Evolutionary conservation across 2,329 filamentous ascomycete species (phyloP).

Genomic region (Hypoxylon sp.): DNA sequence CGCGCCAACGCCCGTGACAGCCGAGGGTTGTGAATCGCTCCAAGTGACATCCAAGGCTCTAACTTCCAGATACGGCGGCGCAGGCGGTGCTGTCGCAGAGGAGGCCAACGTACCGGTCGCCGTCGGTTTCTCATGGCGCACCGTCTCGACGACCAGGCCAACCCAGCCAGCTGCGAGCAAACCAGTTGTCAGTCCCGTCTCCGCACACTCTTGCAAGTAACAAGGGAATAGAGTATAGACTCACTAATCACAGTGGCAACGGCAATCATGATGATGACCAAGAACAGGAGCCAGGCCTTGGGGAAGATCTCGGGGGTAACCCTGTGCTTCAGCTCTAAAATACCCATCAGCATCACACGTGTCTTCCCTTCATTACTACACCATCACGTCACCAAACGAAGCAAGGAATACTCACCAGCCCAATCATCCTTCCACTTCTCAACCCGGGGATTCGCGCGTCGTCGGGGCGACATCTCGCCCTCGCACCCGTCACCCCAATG

Average conservation of each 20-base stretch:
- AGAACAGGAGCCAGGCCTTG: conserved; percentile 37
- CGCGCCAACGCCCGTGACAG: not conserved
- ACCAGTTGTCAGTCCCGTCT: conserved; percentile 8
- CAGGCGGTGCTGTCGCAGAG: conserved; percentile 1
- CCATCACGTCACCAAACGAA: not conserved
- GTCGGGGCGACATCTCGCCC: not conserved
- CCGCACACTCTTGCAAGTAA: not conserved
- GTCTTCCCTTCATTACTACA: too few species aligned
- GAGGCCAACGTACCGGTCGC: not conserved
- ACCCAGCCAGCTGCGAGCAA: conserved; percentile 41
- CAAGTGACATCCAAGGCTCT: not conserved
- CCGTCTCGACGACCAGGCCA: conserved; percentile 37
- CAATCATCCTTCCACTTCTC: not conserved
- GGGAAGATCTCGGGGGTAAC: conserved; percentile 30
- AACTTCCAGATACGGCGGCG: conserved; percentile 1
- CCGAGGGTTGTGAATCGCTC: not conserved
- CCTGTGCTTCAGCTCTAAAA: conserved; percentile 36
- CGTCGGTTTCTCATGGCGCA: conserved; percentile 14
- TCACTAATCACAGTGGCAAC: conserved; percentile 34
- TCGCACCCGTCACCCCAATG: not conserved
- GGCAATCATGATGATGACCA: conserved; percentile 31
- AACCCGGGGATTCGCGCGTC: not conserved
- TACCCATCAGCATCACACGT: not conserved
- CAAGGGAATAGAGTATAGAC: conserved; percentile 1
- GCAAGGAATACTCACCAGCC: not conserved